These are phyloP conservation scores for Starmerella riodocensis DNA, from an alignment of 805 yeast species.

Conservation along the genomic window DNA sequence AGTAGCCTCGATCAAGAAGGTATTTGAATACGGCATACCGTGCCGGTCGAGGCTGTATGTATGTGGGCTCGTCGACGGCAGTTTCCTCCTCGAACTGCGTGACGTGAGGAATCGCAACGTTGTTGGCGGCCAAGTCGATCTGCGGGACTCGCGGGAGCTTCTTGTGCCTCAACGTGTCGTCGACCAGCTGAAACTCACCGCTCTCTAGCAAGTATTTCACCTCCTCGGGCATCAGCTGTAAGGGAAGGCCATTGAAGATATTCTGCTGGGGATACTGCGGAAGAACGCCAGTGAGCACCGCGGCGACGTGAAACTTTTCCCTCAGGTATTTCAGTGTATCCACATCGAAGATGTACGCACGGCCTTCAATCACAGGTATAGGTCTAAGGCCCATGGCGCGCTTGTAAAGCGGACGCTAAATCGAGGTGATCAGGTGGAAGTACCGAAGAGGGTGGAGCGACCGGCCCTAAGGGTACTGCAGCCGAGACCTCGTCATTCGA, in stretches of 20 bases:
- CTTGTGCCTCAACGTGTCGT: constrained; percentile 25
- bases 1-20: constrained; percentile 37
- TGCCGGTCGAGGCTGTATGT: constrained; percentile 5
- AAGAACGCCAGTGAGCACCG: constrained; percentile 69
- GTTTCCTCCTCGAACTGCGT: neutral
- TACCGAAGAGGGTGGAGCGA: too few species aligned
- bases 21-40: constrained; percentile 30
- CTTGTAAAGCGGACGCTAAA: too few species aligned
- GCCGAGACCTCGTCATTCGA: too few species aligned
- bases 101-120: neutral
- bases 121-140: neutral
- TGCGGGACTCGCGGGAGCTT: too few species aligned
- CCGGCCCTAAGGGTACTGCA: too few species aligned
- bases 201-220: constrained; percentile 46
- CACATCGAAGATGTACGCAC: constrained; percentile 47
- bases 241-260: constrained; percentile 70
- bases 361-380: constrained; percentile 31
- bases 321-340: constrained; percentile 44
- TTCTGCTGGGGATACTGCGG: constrained; percentile 91
- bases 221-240: constrained; percentile 63
- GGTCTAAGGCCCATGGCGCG: too few species aligned
- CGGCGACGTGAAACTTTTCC: constrained; percentile 47
- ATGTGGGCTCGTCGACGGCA: neutral
- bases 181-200: constrained; percentile 34
- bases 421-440: too few species aligned